Evolutionary conservation across 2,329 filamentous ascomycete species (phyloP).

Genomic region (Metarhizium robertsii): DNA sequence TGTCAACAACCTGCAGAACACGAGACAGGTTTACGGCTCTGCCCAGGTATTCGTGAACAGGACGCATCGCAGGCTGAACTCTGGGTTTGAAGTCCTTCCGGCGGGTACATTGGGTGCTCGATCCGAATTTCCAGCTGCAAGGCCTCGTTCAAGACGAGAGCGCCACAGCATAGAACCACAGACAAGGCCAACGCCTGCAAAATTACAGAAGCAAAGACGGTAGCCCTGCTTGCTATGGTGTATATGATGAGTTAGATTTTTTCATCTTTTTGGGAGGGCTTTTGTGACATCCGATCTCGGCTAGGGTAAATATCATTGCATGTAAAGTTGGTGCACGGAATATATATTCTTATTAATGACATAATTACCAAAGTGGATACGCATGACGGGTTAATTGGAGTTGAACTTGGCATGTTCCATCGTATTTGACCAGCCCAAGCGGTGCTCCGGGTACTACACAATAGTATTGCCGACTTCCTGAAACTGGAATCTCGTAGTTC

Average conservation of each 20-base stretch:
- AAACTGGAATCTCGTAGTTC: not conserved
- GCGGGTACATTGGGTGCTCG: slow-evolving; percentile 5
- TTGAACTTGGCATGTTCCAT: too few relatives aligned
- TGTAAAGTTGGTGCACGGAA: not conserved
- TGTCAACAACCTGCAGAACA: not conserved
- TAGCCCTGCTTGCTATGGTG: not conserved
- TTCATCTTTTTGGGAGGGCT: not conserved
- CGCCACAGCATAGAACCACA: not conserved
- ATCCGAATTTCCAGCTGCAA: slow-evolving; percentile 3
- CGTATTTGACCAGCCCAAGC: too few relatives aligned
- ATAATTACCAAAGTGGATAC: not conserved
- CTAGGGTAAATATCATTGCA: slow-evolving; percentile 1
- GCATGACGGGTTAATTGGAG: too few relatives aligned
- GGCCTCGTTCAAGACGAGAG: not conserved
- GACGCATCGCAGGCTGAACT: slow-evolving; percentile 1
- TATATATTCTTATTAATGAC: not conserved
- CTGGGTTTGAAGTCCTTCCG: slow-evolving; percentile 9
- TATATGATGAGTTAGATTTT: not conserved
- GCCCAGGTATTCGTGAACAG: slow-evolving; percentile 8
- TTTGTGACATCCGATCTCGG: not conserved
- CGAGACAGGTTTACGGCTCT: slow-evolving; percentile 4
- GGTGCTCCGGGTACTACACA: too few relatives aligned
- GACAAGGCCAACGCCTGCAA: not conserved
- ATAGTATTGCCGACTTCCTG: too few relatives aligned
- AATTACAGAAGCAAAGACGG: not conserved